Evolutionary conservation across 2,329 filamentous ascomycete genomes (phyloP).

Genomic region (Hawksworthiomyces lignivorus): DNA sequence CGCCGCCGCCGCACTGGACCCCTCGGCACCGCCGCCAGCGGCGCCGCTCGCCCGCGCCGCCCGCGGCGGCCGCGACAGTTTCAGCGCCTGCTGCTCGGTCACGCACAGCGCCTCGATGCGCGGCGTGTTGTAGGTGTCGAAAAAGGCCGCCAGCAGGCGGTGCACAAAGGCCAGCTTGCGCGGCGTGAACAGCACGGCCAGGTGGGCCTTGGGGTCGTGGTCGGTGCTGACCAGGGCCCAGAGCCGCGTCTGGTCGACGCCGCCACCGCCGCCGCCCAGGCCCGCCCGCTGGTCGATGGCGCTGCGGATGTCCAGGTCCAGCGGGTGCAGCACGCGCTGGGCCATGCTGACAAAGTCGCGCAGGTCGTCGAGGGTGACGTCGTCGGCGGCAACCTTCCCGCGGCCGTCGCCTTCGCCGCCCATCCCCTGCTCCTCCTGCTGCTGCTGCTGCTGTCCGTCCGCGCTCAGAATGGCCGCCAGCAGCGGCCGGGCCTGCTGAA

Average conservation of each 20-base stretch:
- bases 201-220: conserved; percentile 75
- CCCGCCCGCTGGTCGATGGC: conserved; percentile 54
- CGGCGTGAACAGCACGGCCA: conserved; percentile 70
- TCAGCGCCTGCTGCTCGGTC: conserved; percentile 68
- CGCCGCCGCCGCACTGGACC: background rate
- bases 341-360: conserved; percentile 60
- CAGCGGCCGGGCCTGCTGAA: conserved; percentile 63
- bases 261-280: background rate
- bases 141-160: conserved; percentile 82
- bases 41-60: conserved; percentile 12
- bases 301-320: conserved; percentile 82
- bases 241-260: conserved; percentile 49
- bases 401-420: conserved; percentile 44
- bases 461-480: conserved; percentile 68
- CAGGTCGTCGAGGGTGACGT: conserved; percentile 63
- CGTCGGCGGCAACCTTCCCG: conserved; percentile 32
- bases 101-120: conserved; percentile 80
- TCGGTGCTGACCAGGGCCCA: conserved; percentile 85
- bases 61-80: conserved; percentile 50
- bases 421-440: conserved; percentile 23
- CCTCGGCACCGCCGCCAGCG: background rate
- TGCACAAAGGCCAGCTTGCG: conserved; percentile 90
- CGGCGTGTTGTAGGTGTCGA: conserved; percentile 75
- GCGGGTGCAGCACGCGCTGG: conserved; percentile 64
- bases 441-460: conserved; percentile 43